Percentiles rank a stretch among this genome's conserved stretches.
phyloP scores from a whole-genome alignment of 495 filamentous ascomycete genomes.

The Penicillium pulvis region DNA sequence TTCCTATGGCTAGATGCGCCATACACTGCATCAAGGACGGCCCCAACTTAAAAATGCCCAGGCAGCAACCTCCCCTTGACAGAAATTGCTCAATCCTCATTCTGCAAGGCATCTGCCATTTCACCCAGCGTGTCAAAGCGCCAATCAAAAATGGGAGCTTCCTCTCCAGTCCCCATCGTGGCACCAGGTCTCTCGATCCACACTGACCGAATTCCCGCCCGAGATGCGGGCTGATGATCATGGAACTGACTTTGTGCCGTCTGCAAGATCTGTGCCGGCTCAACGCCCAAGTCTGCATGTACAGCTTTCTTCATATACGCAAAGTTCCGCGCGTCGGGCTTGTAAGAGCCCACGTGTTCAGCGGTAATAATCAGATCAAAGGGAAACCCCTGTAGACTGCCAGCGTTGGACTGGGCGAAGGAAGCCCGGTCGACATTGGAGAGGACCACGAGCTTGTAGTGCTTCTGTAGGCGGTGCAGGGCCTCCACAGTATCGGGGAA shows the following conservation, averaged over 20 bases:
- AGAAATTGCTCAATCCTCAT: slow-evolving; percentile 32
- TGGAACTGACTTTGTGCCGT: slow-evolving; percentile 69
- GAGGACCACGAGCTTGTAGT: slow-evolving; percentile 70
- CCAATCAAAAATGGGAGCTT: slow-evolving; percentile 54
- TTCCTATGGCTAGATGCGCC: not conserved
- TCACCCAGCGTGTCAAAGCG: slow-evolving; percentile 67
- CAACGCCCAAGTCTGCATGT: slow-evolving; percentile 55
- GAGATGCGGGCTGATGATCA: slow-evolving; percentile 70
- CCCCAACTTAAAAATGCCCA: not conserved
- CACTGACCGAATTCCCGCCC: slow-evolving; percentile 61
- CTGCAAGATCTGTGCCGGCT: slow-evolving; percentile 60
- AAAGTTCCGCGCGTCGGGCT: slow-evolving; percentile 70
- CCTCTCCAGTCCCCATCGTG: slow-evolving; percentile 44
- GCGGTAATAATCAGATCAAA: slow-evolving; percentile 77
- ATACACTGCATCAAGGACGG: not conserved
- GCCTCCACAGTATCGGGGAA: slow-evolving; percentile 67
- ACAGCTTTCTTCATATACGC: slow-evolving; percentile 60
- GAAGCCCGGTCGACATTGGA: slow-evolving; percentile 70
- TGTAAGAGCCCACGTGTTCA: slow-evolving; percentile 74
- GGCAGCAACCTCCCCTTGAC: slow-evolving; percentile 1
- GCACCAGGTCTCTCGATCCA: slow-evolving; percentile 68
- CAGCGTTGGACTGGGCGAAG: slow-evolving; percentile 55
- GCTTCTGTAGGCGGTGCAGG: slow-evolving; percentile 53
- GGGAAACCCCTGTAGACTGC: slow-evolving; percentile 46
- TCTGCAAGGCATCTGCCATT: slow-evolving; percentile 70